Percentiles rank a stretch among this genome's conserved stretches.
These are phyloP conservation scores for Eutrema japonicum DNA, from an alignment of 345 rosid genomes.

Conservation along the genomic window DNA sequence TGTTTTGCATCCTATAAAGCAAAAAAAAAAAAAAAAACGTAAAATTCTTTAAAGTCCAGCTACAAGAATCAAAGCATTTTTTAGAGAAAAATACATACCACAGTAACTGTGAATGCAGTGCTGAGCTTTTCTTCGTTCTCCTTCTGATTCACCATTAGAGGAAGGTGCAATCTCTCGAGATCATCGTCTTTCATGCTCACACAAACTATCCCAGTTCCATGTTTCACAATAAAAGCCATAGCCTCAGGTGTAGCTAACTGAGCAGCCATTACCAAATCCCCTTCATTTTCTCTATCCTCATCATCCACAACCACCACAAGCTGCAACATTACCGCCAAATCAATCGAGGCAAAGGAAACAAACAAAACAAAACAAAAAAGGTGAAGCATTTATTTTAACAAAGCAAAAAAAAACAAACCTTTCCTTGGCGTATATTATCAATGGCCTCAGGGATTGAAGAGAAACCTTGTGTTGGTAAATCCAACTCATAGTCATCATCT, in stretches of 20 bases:
- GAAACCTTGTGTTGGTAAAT: slow-evolving; percentile 73
- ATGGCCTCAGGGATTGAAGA: slow-evolving; percentile 83
- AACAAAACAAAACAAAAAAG: not conserved
- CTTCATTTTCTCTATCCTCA: slow-evolving; percentile 96
- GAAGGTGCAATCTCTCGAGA: slow-evolving; percentile 81
- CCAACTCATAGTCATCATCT: slow-evolving; percentile 72
- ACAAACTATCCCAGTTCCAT: slow-evolving; percentile 89
- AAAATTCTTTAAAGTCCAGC: not conserved
- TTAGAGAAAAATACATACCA: slow-evolving; percentile 56
- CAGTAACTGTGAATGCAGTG: slow-evolving; percentile 92
- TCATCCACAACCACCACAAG: slow-evolving; percentile 91
- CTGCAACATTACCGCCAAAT: slow-evolving; percentile 51
- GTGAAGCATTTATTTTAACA: not conserved
- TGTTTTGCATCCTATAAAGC: slow-evolving; percentile 78
- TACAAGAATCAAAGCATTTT: slow-evolving; percentile 1
- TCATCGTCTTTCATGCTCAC: slow-evolving; percentile 84
- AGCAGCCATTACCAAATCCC: slow-evolving; percentile 92
- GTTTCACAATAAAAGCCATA: slow-evolving; percentile 95
- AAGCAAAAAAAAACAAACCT: slow-evolving; percentile 53
- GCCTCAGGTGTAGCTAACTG: slow-evolving; percentile 83
- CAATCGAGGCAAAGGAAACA: not conserved
- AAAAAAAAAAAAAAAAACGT: not conserved
- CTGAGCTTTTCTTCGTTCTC: slow-evolving; percentile 85
- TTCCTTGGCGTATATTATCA: slow-evolving; percentile 89
- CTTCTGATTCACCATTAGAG: slow-evolving; percentile 79